These are phyloP conservation scores for Gastrodia elata DNA, from an alignment of 106 monocot genomes.

Conservation along the genomic window DNA sequence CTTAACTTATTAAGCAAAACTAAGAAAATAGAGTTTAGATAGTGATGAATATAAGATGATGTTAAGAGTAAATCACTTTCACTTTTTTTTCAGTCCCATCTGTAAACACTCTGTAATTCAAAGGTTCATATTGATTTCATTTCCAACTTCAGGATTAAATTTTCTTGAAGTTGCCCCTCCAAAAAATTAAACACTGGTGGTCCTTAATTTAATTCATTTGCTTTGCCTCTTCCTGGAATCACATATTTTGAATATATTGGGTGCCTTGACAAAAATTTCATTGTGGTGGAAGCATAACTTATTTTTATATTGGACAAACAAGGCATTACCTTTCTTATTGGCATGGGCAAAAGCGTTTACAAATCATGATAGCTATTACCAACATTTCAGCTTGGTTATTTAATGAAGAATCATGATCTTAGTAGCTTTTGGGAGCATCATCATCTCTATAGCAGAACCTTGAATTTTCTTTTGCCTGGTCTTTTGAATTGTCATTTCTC, in stretches of 20 bases:
- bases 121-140: not conserved
- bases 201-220: not conserved
- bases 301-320: not conserved
- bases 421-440: not conserved
- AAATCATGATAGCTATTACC: not conserved
- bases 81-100: not conserved
- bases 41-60: no score
- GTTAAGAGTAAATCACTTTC: no score
- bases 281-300: not conserved
- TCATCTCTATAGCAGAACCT: not conserved
- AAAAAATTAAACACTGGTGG: not conserved
- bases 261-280: not conserved
- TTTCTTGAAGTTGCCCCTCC: not conserved
- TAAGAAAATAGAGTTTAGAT: no score
- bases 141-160: not conserved
- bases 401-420: not conserved
- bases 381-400: not conserved
- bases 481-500: not conserved
- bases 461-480: not conserved
- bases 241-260: not conserved
- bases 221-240: not conserved
- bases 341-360: not conserved
- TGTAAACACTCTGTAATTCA: not conserved
- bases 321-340: not conserved
- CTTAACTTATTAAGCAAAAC: no score